phyloP scores from a whole-genome alignment of 2,329 filamentous ascomycete species.

The Cryphonectria nitschkei region DNA sequence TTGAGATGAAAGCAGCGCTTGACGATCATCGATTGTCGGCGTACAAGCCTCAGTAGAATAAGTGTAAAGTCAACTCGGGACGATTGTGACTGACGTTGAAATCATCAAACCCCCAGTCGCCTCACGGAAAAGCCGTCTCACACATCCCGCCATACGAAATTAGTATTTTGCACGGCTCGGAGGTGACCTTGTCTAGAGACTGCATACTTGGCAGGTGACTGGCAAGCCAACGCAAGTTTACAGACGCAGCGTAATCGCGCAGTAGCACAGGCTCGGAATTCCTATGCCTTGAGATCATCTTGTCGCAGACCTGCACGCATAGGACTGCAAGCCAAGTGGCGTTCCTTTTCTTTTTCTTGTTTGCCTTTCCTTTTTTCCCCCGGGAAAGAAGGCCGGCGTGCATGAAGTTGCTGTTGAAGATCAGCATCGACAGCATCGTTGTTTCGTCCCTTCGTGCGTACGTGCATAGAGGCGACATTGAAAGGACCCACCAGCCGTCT shows the following conservation, averaged over 20 bases:
- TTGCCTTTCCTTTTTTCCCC: not conserved
- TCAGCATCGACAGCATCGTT: not conserved
- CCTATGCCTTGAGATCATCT: not conserved
- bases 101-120: not conserved
- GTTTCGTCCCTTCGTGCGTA: constrained; percentile 14
- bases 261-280: not conserved
- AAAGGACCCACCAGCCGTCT: not conserved
- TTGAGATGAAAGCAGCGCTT: constrained; percentile 20
- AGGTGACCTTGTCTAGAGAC: not conserved
- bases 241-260: not conserved
- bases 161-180: not conserved
- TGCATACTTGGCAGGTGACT: not conserved
- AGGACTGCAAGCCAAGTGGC: not conserved
- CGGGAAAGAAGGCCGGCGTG: not conserved
- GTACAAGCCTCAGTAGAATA: constrained; percentile 14
- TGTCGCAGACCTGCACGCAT: not conserved
- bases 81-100: not conserved
- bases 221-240: not conserved
- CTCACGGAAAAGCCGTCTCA: not conserved
- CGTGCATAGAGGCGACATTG: not conserved
- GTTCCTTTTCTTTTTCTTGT: too few species aligned
- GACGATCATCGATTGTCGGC: constrained; percentile 10
- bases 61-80: constrained; percentile 14
- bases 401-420: not conserved
- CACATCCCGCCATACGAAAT: not conserved